phyloP scores from a whole-genome alignment of 2,329 filamentous ascomycete genomes.

The Nemania sp. region DNA sequence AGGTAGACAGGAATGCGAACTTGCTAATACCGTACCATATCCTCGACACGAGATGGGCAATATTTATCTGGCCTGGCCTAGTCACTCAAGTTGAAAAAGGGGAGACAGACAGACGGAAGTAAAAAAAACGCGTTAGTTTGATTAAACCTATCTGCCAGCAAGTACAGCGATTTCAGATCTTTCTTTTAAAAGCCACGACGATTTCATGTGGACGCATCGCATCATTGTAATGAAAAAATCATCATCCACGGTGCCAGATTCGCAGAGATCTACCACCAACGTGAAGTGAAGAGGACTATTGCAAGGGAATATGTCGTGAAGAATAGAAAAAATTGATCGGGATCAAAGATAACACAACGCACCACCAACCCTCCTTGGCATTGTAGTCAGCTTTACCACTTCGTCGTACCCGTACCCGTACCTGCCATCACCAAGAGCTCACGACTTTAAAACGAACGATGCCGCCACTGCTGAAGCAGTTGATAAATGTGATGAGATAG shows the following conservation, averaged over 20 bases:
- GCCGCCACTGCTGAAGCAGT: conserved; percentile 1
- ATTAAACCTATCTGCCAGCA: conserved; percentile 23
- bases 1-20: background rate
- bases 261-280: conserved; percentile 23
- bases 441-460: conserved; percentile 9
- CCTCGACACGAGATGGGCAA: background rate
- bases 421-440: conserved; percentile 5
- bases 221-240: conserved; percentile 14
- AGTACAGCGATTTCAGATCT: conserved; percentile 19
- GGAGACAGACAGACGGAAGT: too few relatives aligned
- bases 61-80: background rate
- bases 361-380: conserved; percentile 6
- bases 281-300: conserved; percentile 28
- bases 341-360: conserved; percentile 24
- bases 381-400: conserved; percentile 13
- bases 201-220: conserved; percentile 15
- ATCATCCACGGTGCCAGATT: conserved; percentile 20
- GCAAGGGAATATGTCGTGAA: conserved; percentile 25
- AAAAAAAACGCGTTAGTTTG: conserved; percentile 7
- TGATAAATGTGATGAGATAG: conserved; percentile 8
- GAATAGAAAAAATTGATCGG: conserved; percentile 15
- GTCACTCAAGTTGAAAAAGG: background rate
- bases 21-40: background rate
- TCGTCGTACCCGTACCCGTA: background rate
- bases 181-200: conserved; percentile 13